Conservation (phyloP, 345 rosid genomes). For the Murraya paniculata region DNA sequence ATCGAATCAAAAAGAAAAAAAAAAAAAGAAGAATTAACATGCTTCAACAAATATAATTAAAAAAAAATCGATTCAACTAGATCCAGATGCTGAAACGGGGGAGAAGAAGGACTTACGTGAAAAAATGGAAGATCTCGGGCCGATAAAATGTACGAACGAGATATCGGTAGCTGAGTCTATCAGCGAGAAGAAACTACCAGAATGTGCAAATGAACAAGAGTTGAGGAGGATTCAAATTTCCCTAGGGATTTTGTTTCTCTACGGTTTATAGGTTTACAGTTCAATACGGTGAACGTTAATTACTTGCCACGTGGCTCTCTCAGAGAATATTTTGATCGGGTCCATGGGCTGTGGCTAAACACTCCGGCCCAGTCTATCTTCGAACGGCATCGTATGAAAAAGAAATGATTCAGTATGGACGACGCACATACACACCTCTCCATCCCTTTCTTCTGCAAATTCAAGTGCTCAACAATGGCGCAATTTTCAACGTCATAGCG, state of each 20-base stretch:
- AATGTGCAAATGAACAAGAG: background rate
- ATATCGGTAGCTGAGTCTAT: background rate
- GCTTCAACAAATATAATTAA: background rate
- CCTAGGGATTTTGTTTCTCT: background rate
- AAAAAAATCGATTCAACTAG: background rate
- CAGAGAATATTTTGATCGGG: no score
- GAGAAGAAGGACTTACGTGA: background rate
- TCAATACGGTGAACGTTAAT: background rate
- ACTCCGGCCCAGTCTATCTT: background rate
- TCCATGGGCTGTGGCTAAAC: no score
- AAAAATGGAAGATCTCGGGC: background rate
- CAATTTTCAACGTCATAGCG: conserved; percentile 14
- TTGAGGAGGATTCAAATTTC: background rate
- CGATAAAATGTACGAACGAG: background rate
- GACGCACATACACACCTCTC: background rate
- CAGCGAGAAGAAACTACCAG: background rate
- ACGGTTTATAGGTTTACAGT: background rate
- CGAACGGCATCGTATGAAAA: background rate
- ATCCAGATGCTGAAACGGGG: background rate
- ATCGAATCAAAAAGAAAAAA: background rate
- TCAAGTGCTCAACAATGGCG: conserved; percentile 12
- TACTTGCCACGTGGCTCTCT: background rate
- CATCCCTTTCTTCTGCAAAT: background rate
- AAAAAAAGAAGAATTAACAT: background rate
- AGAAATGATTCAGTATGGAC: background rate